Evolutionary conservation across 148 eudicot genomes (phyloP).

Genomic region (Talinum fruticosum): DNA sequence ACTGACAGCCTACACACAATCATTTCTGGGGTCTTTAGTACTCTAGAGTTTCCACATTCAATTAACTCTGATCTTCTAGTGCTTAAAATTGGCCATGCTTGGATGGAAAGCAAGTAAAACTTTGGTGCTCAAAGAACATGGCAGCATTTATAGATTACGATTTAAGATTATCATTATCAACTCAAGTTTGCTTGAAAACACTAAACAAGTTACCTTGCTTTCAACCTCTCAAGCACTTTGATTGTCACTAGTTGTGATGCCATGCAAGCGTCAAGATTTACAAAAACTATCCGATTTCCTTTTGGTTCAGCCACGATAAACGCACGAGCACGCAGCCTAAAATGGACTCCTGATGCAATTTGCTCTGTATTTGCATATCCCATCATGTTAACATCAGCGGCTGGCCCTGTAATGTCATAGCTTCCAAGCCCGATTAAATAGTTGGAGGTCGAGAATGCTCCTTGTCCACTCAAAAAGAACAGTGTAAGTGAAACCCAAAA

Average conservation of each 20-base stretch:
- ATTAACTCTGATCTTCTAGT: neutral
- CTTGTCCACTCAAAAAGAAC: constrained; percentile 27
- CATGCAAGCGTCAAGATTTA: constrained; percentile 99
- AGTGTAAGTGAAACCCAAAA: constrained; percentile 41
- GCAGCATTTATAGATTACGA: neutral
- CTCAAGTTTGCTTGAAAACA: neutral
- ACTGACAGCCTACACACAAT: neutral
- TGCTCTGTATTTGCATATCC: constrained; percentile 88
- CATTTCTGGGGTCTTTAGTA: neutral
- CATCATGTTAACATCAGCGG: constrained; percentile 99
- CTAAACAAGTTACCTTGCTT: constrained; percentile 57
- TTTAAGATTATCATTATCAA: neutral
- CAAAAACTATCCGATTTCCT: constrained; percentile 72
- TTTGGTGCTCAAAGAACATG: neutral
- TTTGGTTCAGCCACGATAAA: constrained; percentile 84
- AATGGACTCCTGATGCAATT: constrained; percentile 80
- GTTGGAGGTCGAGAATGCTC: constrained; percentile 46
- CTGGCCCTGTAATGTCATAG: constrained; percentile 99
- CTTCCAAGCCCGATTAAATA: constrained; percentile 95
- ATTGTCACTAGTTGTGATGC: constrained; percentile 89
- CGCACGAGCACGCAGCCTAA: constrained; percentile 85
- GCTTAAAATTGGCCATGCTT: neutral
- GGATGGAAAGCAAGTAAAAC: neutral
- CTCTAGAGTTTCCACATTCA: neutral
- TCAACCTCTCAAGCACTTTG: constrained; percentile 88